Percentiles rank a stretch among this genome's conserved stretches.
Evolutionary conservation across 352 stramenopile species (phyloP).

Genomic region (Thraustochytrium striatum): DNA sequence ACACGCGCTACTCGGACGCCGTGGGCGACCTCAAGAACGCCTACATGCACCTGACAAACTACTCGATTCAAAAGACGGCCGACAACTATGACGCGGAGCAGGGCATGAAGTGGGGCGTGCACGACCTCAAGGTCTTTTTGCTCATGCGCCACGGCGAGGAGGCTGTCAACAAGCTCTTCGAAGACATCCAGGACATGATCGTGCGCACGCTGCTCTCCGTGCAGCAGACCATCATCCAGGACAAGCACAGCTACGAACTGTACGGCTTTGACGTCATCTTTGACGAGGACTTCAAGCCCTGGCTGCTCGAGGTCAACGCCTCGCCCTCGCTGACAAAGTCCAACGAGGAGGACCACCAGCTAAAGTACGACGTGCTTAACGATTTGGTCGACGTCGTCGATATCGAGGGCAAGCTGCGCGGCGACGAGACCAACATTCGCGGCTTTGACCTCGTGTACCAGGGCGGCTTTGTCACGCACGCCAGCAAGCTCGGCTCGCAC

Average conservation of each 20-base stretch:
- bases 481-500: not conserved
- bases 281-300: conserved; percentile 80
- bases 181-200: conserved; percentile 72
- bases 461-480: conserved; percentile 37
- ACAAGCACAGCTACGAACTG: conserved; percentile 91
- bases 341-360: conserved; percentile 79
- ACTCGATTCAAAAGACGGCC: conserved; percentile 87
- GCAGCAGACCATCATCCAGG: conserved; percentile 88
- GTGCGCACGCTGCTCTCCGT: conserved; percentile 63
- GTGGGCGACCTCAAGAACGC: conserved; percentile 83
- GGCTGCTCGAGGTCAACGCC: conserved; percentile 86
- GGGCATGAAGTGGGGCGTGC: conserved; percentile 77
- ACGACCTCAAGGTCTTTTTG: conserved; percentile 82
- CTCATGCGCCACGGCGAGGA: conserved; percentile 71
- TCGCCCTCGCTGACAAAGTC: conserved; percentile 84
- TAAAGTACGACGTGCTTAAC: conserved; percentile 87
- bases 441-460: conserved; percentile 64
- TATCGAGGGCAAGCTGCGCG: conserved; percentile 70
- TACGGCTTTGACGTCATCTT: conserved; percentile 89
- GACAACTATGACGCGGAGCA: conserved; percentile 85
- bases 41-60: conserved; percentile 88
- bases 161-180: conserved; percentile 75
- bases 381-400: conserved; percentile 90
- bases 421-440: conserved; percentile 59
- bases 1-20: conserved; percentile 48